Conservation (phyloP, 345 rosid genomes). For the Theobroma cacao region DNA sequence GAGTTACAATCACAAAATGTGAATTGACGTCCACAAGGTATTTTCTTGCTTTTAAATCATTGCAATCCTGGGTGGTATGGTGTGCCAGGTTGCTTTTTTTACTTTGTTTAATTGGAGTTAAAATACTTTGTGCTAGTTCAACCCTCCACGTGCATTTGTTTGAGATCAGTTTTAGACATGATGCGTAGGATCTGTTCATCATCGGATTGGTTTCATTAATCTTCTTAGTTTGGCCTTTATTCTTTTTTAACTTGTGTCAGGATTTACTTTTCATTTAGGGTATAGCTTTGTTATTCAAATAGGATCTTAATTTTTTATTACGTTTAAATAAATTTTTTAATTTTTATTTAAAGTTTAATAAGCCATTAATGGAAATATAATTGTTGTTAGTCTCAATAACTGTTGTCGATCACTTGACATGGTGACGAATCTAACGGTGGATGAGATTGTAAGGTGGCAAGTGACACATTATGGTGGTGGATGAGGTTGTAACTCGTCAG, state of each 20-base stretch:
- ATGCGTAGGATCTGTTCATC: neutral
- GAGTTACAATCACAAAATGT: neutral
- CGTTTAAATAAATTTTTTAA: no score
- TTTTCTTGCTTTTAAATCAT: neutral
- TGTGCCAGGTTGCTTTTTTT: neutral
- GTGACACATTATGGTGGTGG: no score
- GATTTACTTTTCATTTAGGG: no score
- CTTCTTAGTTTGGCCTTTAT: neutral
- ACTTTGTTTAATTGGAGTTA: neutral
- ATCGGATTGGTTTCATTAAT: neutral
- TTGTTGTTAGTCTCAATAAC: no score
- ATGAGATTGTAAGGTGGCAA: no score
- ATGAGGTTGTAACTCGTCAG: no score
- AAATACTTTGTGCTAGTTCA: neutral
- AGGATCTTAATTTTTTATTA: no score
- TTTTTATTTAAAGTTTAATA: no score
- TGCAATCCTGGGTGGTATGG: neutral
- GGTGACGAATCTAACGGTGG: no score
- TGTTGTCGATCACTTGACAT: no score
- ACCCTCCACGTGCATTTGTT: neutral
- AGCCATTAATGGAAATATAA: no score
- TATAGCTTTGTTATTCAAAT: no score
- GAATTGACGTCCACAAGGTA: neutral
- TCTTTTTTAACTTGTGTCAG: neutral
- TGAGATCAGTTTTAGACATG: neutral